These are phyloP conservation scores for Echeveria elegans DNA, from an alignment of 164 flowering plant genomes.

Conservation along the genomic window DNA sequence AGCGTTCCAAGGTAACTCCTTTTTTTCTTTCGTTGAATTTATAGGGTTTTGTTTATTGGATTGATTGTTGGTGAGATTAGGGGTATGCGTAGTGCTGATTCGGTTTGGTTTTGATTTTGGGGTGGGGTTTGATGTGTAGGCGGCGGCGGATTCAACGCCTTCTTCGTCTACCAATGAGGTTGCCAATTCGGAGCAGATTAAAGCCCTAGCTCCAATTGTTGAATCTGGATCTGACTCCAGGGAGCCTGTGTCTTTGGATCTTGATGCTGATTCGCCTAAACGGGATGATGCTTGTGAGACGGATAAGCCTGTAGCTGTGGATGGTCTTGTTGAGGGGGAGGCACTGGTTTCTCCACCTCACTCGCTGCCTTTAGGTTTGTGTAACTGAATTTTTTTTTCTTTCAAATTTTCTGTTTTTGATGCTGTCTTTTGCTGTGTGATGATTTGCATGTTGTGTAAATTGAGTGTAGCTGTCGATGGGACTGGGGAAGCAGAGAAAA, in stretches of 20 bases:
- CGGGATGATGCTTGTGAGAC: slow-evolving; percentile 18
- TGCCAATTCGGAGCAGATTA: slow-evolving; percentile 15
- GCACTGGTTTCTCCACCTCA: slow-evolving; percentile 21
- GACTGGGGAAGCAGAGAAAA: slow-evolving; percentile 24
- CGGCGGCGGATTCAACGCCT: slow-evolving; percentile 4
- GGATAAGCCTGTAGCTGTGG: slow-evolving; percentile 26
- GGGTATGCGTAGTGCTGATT: not conserved
- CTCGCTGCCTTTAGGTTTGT: slow-evolving; percentile 16
- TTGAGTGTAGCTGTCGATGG: slow-evolving; percentile 12
- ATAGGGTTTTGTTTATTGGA: not conserved
- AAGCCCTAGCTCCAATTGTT: slow-evolving; percentile 15
- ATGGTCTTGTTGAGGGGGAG: slow-evolving; percentile 22
- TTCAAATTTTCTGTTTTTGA: not conserved
- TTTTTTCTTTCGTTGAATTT: not conserved
- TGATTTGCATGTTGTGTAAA: not conserved
- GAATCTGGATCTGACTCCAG: slow-evolving; percentile 23
- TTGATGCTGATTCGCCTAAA: slow-evolving; percentile 25
- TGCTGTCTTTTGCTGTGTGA: not conserved
- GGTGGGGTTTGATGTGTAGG: not conserved
- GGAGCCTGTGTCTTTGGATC: slow-evolving; percentile 40
- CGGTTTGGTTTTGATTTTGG: not conserved
- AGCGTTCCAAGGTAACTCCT: not conserved
- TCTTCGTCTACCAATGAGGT: slow-evolving; percentile 33
- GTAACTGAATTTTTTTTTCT: not conserved
- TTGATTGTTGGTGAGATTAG: not conserved